phyloP scores from a whole-genome alignment of 345 rosid genomes.

The Raphanus raphanistrum region DNA sequence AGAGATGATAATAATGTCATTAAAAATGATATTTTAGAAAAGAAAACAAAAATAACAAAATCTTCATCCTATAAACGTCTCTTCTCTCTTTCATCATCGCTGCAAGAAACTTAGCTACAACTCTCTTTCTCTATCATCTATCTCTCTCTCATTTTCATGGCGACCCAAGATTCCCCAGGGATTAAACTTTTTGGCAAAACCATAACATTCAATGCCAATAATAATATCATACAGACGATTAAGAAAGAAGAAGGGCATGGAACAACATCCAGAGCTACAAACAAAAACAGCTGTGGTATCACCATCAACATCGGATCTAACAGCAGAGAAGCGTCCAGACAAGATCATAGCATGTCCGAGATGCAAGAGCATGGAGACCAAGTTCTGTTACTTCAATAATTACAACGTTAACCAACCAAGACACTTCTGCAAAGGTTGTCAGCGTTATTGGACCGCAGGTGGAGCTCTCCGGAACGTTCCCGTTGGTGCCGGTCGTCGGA shows the following conservation, averaged over 20 bases:
- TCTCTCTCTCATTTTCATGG: constrained; percentile 46
- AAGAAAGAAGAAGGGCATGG: constrained; percentile 42
- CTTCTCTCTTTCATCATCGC: constrained; percentile 24
- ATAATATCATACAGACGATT: constrained; percentile 32
- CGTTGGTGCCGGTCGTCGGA: constrained; percentile 2
- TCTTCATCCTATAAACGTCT: constrained; percentile 22
- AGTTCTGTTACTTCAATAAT: constrained; percentile 84
- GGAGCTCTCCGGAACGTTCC: constrained; percentile 47
- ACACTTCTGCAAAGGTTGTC: constrained; percentile 89
- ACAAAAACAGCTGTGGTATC: constrained; percentile 21
- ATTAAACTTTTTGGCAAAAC: constrained; percentile 85
- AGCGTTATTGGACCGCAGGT: constrained; percentile 97
- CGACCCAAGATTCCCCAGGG: constrained; percentile 52
- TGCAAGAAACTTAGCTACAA: constrained; percentile 28
- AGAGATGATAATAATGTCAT: constrained; percentile 8
- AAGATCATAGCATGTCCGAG: constrained; percentile 90
- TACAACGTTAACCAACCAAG: constrained; percentile 97
- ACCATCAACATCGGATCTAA: constrained; percentile 37
- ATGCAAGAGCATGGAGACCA: constrained; percentile 95
- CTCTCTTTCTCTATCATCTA: background rate
- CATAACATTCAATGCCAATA: constrained; percentile 54
- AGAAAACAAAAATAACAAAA: background rate
- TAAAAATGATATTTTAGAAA: background rate
- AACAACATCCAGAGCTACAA: constrained; percentile 31
- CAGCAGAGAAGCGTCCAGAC: constrained; percentile 72